These are phyloP conservation scores for Planoprotostelium fungivorum DNA, from an alignment of 78 protist genomes.

Conservation along the genomic window DNA sequence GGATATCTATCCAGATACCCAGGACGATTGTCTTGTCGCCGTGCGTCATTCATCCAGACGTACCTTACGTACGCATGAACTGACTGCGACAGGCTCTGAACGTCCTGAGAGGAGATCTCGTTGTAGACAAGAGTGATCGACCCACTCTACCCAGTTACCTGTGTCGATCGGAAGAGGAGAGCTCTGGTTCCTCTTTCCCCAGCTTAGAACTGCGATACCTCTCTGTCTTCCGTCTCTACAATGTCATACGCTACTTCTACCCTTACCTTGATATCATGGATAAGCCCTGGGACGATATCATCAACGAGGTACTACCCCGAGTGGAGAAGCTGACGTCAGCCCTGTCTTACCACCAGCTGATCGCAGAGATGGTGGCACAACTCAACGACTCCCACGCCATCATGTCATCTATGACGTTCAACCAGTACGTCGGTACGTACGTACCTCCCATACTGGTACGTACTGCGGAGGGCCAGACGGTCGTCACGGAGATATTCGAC, in stretches of 20 bases:
- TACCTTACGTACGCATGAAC: background rate
- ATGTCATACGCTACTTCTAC: background rate
- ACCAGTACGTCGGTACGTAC: background rate
- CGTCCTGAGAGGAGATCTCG: background rate
- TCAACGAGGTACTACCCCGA: background rate
- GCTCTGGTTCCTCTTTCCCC: background rate
- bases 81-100: background rate
- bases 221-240: background rate
- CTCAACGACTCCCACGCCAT: background rate
- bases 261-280: background rate
- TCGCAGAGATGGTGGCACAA: background rate
- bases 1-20: background rate
- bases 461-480: background rate
- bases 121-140: background rate
- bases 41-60: background rate
- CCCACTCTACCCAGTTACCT: background rate
- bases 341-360: background rate
- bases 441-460: background rate
- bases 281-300: background rate
- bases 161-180: background rate
- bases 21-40: background rate
- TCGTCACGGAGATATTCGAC: background rate
- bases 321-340: background rate
- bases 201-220: background rate
- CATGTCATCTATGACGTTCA: background rate